phyloP scores from a whole-genome alignment of 352 stramenopile genomes.

The Phytopythium litorale region DNA sequence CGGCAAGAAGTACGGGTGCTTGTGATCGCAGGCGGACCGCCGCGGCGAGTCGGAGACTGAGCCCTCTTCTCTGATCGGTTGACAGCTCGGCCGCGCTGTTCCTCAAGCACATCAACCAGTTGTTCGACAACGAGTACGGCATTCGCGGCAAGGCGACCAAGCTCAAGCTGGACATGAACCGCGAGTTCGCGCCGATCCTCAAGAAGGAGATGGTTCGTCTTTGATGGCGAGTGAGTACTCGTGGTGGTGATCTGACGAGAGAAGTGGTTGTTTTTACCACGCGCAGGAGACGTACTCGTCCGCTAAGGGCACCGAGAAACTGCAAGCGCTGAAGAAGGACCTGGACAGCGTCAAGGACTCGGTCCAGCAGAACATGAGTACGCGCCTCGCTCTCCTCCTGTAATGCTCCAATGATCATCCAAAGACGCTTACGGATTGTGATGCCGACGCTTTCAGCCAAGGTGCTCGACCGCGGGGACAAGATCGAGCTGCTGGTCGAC shows the following conservation, averaged over 20 bases:
- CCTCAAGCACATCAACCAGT: constrained; percentile 81
- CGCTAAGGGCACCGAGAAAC: constrained; percentile 63
- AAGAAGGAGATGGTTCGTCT: constrained; percentile 79
- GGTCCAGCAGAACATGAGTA: constrained; percentile 83
- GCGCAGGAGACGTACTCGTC: constrained; percentile 74
- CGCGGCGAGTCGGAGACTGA: too few relatives aligned
- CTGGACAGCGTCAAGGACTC: constrained; percentile 75
- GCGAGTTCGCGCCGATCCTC: constrained; percentile 75
- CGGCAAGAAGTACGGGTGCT: constrained; percentile 58
- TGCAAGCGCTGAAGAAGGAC: constrained; percentile 80
- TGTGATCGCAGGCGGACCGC: background rate
- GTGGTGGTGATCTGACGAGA: background rate
- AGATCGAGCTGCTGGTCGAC: constrained; percentile 85
- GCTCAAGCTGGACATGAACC: constrained; percentile 85
- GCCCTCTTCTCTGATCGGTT: constrained; percentile 1
- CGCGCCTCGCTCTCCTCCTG: constrained; percentile 2
- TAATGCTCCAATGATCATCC: background rate
- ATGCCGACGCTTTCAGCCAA: constrained; percentile 37
- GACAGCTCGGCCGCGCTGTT: constrained; percentile 73
- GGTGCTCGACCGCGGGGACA: constrained; percentile 81
- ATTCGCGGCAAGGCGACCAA: constrained; percentile 87
- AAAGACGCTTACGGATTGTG: constrained; percentile 9
- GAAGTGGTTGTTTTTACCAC: background rate
- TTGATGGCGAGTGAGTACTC: background rate
- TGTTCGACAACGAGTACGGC: constrained; percentile 84